Evolutionary conservation across 2,329 filamentous ascomycete species (phyloP), one percentile per base, ranked within the genome.

Genomic region (Penicillium sclerotiorum): DNA sequence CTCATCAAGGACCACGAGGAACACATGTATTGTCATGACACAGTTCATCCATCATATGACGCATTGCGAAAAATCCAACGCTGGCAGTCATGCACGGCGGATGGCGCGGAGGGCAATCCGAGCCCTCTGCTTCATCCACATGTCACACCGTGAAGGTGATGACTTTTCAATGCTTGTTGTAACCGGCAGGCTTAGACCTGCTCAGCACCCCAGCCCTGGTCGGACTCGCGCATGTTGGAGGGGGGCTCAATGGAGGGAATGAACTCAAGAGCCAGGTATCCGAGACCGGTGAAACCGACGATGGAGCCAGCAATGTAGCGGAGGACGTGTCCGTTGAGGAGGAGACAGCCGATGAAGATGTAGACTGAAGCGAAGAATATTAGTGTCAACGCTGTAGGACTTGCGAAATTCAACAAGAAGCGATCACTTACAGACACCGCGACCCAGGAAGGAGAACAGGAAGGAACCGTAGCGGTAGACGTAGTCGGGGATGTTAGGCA

Each of bases 361-460:
- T 99, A 99, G 80, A 99, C 92, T 96, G 53, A 25, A n/a, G 95
- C 6, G 35, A 43, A 9, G 21, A 22, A 28, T 25, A 37, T 49
- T 39, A 46, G 45, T 56, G 20, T 53, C 37, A 22, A 18, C 8
- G 15, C 3, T 30, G 20, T 2, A 12, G 18, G n/a, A n/a, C n/a
- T n/a, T n/a, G 20, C 12, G 11, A 20, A 36, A 7, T 13, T 12
- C 5, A 17, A 11, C 12, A n/a, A 28, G 20, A n/a, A n/a, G 17
- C 23, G 27, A 22, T n/a, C 23, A 85, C 90, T 76, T 84, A 96
- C 92, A 97, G 71, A 90, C 80, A 74, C 94, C 94, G 69, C 94
- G 91, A 55, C 94, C 94, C 62, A 97, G 77, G 81, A 99, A 97
- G 50, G 90, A 95, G 80, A 97, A 97, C 74, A 97, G 86, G 80